A percentile compares a stretch with the other conserved stretches of the same genome.
These are phyloP conservation scores for Taxawa tesnikishii DNA, from an alignment of 2,329 filamentous ascomycete species.

Conservation along the genomic window DNA sequence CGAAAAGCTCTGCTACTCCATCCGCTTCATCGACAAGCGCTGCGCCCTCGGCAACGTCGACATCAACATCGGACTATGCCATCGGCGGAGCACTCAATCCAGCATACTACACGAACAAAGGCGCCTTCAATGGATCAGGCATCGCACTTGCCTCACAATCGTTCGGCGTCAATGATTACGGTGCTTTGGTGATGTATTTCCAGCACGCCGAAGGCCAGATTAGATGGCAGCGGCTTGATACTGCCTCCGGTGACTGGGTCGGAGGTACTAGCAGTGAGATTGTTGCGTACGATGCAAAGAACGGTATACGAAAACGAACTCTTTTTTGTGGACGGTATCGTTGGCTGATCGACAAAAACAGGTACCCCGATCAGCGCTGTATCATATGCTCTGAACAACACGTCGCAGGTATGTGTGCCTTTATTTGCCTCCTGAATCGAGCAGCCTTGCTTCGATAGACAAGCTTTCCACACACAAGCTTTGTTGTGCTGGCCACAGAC, in stretches of 20 bases:
- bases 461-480: no score
- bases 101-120: constrained; percentile 24
- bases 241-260: constrained; percentile 22
- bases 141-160: constrained; percentile 32
- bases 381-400: constrained; percentile 23
- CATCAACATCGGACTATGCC: constrained; percentile 10
- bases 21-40: background rate
- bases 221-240: constrained; percentile 25
- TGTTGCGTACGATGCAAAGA: constrained; percentile 30
- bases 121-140: constrained; percentile 35
- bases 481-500: background rate
- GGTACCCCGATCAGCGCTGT: constrained; percentile 30
- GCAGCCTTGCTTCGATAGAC: no score
- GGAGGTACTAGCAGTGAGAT: constrained; percentile 25
- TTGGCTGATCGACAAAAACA: no score
- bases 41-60: constrained; percentile 1
- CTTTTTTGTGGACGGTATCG: no score
- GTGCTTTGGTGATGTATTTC: constrained; percentile 30
- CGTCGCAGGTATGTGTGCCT: constrained; percentile 19
- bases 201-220: constrained; percentile 32
- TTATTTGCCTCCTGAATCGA: no score
- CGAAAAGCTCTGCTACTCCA: constrained; percentile 9
- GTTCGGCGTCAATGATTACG: constrained; percentile 16
- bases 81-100: constrained; percentile 28
- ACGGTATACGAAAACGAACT: no score